Conservation (phyloP, 2,329 filamentous ascomycete genomes). For the Alternaria conjuncta region DNA sequence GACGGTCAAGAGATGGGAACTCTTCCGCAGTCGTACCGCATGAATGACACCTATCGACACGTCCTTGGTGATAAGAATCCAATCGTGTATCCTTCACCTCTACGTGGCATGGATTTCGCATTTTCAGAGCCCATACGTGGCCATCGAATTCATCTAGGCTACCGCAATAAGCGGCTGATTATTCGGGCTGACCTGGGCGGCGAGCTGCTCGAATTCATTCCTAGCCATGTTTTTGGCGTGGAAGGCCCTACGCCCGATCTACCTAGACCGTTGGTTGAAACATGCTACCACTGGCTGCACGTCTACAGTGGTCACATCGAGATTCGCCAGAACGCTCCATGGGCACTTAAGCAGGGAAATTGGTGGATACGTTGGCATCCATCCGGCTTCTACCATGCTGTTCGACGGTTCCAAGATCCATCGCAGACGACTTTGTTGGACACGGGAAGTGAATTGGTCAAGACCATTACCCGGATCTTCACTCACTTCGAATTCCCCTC, state of each 20-base stretch:
- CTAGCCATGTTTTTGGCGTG: conserved; percentile 30
- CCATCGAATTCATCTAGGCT: conserved; percentile 63
- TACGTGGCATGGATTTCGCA: conserved; percentile 60
- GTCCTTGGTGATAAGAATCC: conserved; percentile 64
- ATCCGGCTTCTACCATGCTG: conserved; percentile 6
- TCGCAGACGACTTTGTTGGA: conserved; percentile 55
- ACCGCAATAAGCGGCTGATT: conserved; percentile 49
- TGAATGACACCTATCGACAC: conserved; percentile 52
- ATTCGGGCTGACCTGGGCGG: conserved; percentile 50
- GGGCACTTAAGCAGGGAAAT: conserved; percentile 47
- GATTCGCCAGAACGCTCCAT: conserved; percentile 56
- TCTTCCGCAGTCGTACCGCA: conserved; percentile 60
- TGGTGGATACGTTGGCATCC: conserved; percentile 50
- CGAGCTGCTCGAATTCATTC: conserved; percentile 47
- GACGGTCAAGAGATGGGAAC: conserved; percentile 59
- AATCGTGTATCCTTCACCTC: conserved; percentile 58
- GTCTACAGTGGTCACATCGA: conserved; percentile 56
- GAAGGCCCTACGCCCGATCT: conserved; percentile 35
- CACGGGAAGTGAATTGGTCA: conserved; percentile 53
- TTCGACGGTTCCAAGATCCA: conserved; percentile 26
- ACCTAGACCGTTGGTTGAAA: conserved; percentile 57
- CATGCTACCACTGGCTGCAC: conserved; percentile 68
- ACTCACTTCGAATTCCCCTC: conserved; percentile 55
- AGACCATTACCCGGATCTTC: conserved; percentile 55
- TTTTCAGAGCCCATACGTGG: conserved; percentile 45